phyloP scores from a whole-genome alignment of 139 green algal species.

The Bryopsis sp. region DNA sequence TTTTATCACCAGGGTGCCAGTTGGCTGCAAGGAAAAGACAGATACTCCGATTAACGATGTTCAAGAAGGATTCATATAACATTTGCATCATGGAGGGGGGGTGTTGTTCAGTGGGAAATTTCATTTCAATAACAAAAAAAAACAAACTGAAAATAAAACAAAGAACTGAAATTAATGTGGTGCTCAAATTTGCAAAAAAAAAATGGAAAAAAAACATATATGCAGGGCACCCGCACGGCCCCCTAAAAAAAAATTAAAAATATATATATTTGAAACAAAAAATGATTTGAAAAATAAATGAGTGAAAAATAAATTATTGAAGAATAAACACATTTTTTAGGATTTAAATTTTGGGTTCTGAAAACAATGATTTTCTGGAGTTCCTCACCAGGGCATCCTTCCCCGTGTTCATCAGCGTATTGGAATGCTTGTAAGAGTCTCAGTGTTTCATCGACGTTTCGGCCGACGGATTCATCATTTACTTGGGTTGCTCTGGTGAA shows the following conservation, averaged over 20 bases:
- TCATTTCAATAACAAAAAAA: neutral
- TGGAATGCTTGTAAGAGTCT: slow-evolving; percentile 24
- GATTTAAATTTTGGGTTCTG: neutral
- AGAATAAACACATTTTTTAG: neutral
- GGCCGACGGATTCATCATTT: slow-evolving; percentile 21
- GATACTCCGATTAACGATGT: neutral
- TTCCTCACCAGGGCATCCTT: slow-evolving; percentile 20
- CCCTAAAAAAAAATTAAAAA: neutral
- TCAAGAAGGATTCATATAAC: neutral
- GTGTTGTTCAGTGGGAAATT: neutral
- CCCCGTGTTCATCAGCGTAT: slow-evolving; percentile 22
- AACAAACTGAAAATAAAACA: neutral
- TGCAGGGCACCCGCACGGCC: too few species aligned
- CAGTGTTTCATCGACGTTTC: slow-evolving; percentile 21
- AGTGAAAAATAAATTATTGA: too few species aligned
- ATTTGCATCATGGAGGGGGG: neutral
- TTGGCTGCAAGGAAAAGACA: slow-evolving; percentile 12
- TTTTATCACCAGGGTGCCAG: slow-evolving; percentile 16
- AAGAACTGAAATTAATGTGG: neutral
- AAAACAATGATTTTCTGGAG: neutral
- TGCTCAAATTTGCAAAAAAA: neutral
- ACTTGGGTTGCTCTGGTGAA: neutral
- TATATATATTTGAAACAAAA: neutral
- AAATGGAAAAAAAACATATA: neutral
- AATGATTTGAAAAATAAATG: too few species aligned